These are phyloP conservation scores for Mariannaea sp. DNA, from an alignment of 2,329 filamentous ascomycete genomes.

Conservation along the genomic window DNA sequence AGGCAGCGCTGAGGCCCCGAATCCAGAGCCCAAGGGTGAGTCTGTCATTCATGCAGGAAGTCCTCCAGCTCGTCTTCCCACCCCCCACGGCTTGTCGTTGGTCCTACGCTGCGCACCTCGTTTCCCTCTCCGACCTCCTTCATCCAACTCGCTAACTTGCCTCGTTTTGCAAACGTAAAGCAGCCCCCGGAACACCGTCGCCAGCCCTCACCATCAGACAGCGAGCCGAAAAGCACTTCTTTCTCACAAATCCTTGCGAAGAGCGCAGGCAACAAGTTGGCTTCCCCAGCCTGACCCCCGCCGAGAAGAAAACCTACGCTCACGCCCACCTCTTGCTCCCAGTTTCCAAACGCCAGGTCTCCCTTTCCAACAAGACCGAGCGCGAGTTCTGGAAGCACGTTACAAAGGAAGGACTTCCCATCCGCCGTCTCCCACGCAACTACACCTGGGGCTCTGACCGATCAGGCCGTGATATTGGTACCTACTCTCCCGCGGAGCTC, in stretches of 20 bases:
- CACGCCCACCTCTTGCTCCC: constrained; percentile 53
- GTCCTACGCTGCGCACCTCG: too few relatives aligned
- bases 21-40: constrained; percentile 30
- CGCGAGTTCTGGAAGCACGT: constrained; percentile 63
- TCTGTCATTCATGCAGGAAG: background rate
- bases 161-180: constrained; percentile 13
- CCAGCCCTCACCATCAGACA: constrained; percentile 54
- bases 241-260: constrained; percentile 56
- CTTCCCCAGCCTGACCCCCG: constrained; percentile 50
- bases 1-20: constrained; percentile 41
- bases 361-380: constrained; percentile 53
- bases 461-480: constrained; percentile 54
- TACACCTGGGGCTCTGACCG: constrained; percentile 58
- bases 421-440: constrained; percentile 48
- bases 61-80: background rate
- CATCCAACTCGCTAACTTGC: background rate
- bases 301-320: constrained; percentile 56
- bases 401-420: constrained; percentile 56
- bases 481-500: constrained; percentile 54
- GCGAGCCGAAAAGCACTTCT: constrained; percentile 53
- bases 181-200: constrained; percentile 41
- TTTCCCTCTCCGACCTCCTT: too few relatives aligned
- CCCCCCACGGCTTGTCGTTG: background rate
- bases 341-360: constrained; percentile 43
- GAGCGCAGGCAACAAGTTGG: constrained; percentile 51